Conservation (phyloP, 495 filamentous ascomycete species). For the Clavariopsis aquatica region DNA sequence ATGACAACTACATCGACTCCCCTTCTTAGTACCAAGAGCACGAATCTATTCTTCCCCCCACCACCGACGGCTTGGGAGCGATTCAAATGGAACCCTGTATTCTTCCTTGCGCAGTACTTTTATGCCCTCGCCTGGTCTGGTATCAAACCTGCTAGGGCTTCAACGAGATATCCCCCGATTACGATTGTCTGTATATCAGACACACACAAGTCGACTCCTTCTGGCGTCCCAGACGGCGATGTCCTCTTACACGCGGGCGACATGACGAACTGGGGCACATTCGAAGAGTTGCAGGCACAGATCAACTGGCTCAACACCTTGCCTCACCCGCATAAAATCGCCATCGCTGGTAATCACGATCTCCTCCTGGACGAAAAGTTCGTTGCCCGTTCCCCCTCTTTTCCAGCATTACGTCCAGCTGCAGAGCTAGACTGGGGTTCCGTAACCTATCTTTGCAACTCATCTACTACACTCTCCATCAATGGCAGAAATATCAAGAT, state of each 20-base stretch:
- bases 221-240: constrained; percentile 70
- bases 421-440: constrained; percentile 54
- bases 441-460: constrained; percentile 63
- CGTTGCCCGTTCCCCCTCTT: constrained; percentile 35
- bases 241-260: constrained; percentile 88
- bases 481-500: constrained; percentile 46
- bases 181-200: constrained; percentile 85
- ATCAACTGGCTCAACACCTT: constrained; percentile 73
- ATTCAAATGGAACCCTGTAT: not conserved
- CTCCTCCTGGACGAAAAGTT: constrained; percentile 65
- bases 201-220: constrained; percentile 68
- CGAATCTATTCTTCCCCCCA: not conserved
- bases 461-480: constrained; percentile 43
- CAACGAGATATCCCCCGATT: constrained; percentile 49
- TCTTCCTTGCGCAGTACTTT: not conserved
- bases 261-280: constrained; percentile 68
- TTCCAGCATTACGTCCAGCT: constrained; percentile 10
- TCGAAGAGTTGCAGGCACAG: constrained; percentile 66
- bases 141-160: not conserved
- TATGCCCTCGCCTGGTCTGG: not conserved
- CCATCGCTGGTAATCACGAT: constrained; percentile 89
- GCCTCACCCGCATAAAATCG: constrained; percentile 74
- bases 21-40: not conserved
- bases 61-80: not conserved
- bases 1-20: not conserved